These are phyloP conservation scores for Breynia disticha DNA, from an alignment of 441 rosid species.

Conservation along the genomic window DNA sequence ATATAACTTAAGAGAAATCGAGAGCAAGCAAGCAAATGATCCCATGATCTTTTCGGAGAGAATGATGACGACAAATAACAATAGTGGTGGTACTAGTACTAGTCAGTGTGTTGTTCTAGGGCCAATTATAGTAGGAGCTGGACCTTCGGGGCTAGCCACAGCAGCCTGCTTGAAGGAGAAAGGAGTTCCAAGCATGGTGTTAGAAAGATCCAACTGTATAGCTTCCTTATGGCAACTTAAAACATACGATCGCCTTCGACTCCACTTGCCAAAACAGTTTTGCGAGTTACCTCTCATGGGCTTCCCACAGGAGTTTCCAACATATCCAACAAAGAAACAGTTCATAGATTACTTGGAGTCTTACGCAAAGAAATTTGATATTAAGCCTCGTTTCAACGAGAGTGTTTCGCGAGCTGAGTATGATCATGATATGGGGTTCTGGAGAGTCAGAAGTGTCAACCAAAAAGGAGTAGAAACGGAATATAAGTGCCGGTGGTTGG, in stretches of 20 bases:
- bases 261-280: constrained; percentile 28
- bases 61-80: neutral
- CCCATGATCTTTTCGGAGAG: neutral
- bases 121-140: constrained; percentile 21
- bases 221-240: constrained; percentile 23
- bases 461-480: constrained; percentile 8
- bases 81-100: neutral
- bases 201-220: constrained; percentile 21
- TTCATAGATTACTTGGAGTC: constrained; percentile 24
- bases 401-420: constrained; percentile 18
- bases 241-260: constrained; percentile 23
- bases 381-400: constrained; percentile 22
- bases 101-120: constrained; percentile 5
- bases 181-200: constrained; percentile 19
- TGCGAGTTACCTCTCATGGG: constrained; percentile 22
- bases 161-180: constrained; percentile 22
- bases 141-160: constrained; percentile 24
- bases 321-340: constrained; percentile 21
- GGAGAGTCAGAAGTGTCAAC: constrained; percentile 18
- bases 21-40: neutral
- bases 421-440: constrained; percentile 18
- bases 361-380: constrained; percentile 15
- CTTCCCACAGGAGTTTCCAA: constrained; percentile 19
- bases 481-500: constrained; percentile 26
- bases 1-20: neutral